Base-by-base conservation (phyloP, 345 rosid species). In the Lepidium didymum region DNA sequence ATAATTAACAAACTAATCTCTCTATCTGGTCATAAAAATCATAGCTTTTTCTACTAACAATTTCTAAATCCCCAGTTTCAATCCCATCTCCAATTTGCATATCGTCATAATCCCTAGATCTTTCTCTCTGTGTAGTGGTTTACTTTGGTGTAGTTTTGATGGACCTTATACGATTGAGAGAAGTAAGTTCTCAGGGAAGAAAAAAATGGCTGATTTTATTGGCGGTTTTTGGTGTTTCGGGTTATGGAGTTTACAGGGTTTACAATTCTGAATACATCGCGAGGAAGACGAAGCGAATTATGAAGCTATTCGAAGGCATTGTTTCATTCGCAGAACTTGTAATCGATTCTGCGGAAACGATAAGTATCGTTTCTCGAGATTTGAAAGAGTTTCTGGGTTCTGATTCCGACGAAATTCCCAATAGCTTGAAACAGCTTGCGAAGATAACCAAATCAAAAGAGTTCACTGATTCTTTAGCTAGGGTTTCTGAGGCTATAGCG, bases 381-480 rank as follows among this genome's bases (percentile, higher is more conserved):
- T 78, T 92, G 72, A 88, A 77, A 64, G 73, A 79, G 81, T 88
- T 93, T 52, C 64, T 93, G 29, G 76, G 47, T 25, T 88, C 98
- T 0, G 94, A 87, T 75, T 77, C 90, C 0, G 92, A 90, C 60
- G 75, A 88, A 67, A 79, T 90, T 45, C 98, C 98, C 11, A 85
- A 81, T 49, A 90, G 98, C 49, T 75, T 90, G 74, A 90, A 76
- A 78, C 98, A 90, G 75, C 46, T 93, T 36, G 77, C 94, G 1
- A 93, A 88, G 77, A 79, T 93, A 23, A 79, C 81, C 0, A 85
- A 75, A 56, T 93, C 97, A 0, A 86, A 81, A 42, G 95, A 89
- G 75, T 85, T 94, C 61, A 82, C 81, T 7, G 80, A 76, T 68
- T 84, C 95, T 6, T 46, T 94, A 52, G 62, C 70, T 68, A 74